These are phyloP conservation scores for Penicillium sp. DNA, from an alignment of 2,329 filamentous ascomycete genomes.

Conservation along the genomic window DNA sequence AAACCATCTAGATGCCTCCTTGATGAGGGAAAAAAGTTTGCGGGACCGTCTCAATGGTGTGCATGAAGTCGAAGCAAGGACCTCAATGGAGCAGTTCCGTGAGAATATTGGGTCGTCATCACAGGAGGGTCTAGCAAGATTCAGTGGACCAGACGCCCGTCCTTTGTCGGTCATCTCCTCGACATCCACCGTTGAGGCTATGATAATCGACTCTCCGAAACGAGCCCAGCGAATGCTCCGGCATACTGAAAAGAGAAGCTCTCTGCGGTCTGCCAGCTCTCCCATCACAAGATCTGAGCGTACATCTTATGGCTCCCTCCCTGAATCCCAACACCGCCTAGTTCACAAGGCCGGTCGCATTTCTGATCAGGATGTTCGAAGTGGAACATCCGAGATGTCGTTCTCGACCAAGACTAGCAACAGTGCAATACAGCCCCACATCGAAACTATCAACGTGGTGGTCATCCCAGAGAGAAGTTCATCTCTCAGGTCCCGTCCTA, in stretches of 20 bases:
- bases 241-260: conserved; percentile 54
- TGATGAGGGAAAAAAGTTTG: conserved; percentile 31
- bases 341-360: conserved; percentile 53
- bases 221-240: conserved; percentile 48
- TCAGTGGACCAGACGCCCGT: conserved; percentile 30
- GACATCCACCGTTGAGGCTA: conserved; percentile 55
- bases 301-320: conserved; percentile 44
- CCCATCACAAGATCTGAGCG: conserved; percentile 46
- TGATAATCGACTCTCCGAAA: conserved; percentile 53
- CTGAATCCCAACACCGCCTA: conserved; percentile 48
- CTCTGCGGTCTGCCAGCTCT: conserved; percentile 49
- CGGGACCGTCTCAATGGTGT: conserved; percentile 34
- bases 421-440: conserved; percentile 28
- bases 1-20: conserved; percentile 20
- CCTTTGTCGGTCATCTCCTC: conserved; percentile 53
- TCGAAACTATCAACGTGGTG: conserved; percentile 48
- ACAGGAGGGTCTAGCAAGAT: conserved; percentile 28
- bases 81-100: conserved; percentile 50
- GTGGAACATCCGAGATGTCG: conserved; percentile 44
- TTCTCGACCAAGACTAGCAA: conserved; percentile 33
- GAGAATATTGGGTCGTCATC: conserved; percentile 52
- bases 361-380: conserved; percentile 47
- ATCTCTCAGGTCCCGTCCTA: conserved; percentile 41
- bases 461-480: conserved; percentile 49
- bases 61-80: conserved; percentile 25